Percentiles rank a stretch among this genome's conserved stretches.
phyloP scores from a whole-genome alignment of 148 eudicot species.

The Pouteria glomerata region DNA sequence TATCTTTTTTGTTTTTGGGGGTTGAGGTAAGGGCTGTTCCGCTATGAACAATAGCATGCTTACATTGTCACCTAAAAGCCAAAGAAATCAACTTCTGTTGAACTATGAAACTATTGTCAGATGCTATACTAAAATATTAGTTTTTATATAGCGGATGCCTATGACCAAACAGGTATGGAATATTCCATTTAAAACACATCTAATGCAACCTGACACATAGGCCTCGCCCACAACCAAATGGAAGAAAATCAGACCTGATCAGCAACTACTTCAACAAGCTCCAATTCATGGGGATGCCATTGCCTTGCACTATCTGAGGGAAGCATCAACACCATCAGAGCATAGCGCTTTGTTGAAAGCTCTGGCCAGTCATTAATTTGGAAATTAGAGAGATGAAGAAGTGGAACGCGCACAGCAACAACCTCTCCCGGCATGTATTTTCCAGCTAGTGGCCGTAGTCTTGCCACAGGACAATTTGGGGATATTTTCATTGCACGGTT shows the following conservation, averaged over 20 bases:
- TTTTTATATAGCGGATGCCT: neutral
- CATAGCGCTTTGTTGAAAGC: conserved; percentile 84
- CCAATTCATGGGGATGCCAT: conserved; percentile 93
- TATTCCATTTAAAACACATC: neutral
- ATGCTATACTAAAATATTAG: neutral
- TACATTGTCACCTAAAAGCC: neutral
- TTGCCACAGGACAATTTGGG: conserved; percentile 80
- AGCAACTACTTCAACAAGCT: conserved; percentile 97
- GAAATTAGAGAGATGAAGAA: conserved; percentile 78
- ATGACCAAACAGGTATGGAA: neutral
- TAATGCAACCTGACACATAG: neutral
- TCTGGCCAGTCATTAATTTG: conserved; percentile 97
- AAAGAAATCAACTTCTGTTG: neutral
- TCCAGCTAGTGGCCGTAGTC: conserved; percentile 60
- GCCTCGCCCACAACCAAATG: neutral
- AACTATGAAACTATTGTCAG: neutral
- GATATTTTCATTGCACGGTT: conserved; percentile 75
- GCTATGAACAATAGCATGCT: neutral
- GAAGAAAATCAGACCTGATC: conserved; percentile 58
- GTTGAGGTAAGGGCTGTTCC: neutral
- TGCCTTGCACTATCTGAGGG: conserved; percentile 91
- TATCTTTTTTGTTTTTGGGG: neutral
- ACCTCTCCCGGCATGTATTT: conserved; percentile 87
- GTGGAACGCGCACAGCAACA: conserved; percentile 94
- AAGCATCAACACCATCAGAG: conserved; percentile 93